phyloP scores from a whole-genome alignment of 2,329 filamentous ascomycete genomes.

The Pseudonectria foliicola region DNA sequence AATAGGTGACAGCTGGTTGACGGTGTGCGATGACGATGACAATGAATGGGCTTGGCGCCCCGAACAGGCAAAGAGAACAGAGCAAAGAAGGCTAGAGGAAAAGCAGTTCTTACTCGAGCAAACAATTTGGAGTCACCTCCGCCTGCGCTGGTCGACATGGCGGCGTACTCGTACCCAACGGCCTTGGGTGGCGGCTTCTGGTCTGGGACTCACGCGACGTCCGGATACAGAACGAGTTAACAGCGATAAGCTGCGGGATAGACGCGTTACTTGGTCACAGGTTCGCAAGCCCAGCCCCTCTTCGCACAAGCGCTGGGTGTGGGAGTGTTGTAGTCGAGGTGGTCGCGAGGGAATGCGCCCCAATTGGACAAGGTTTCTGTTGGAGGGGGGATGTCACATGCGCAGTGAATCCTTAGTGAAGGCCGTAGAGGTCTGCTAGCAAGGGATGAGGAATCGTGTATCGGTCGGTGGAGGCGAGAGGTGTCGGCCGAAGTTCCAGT shows the following conservation, averaged over 20 bases:
- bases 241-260: conserved; percentile 16
- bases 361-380: conserved; percentile 17
- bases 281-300: conserved; percentile 17
- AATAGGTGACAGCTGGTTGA: too few relatives aligned
- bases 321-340: conserved; percentile 8
- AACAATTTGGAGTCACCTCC: conserved; percentile 99
- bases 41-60: conserved; percentile 1
- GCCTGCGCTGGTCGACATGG: conserved; percentile 48
- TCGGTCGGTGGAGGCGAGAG: conserved; percentile 1
- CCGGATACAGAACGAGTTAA: conserved; percentile 3
- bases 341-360: conserved; percentile 2
- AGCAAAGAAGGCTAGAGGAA: conserved; percentile 8
- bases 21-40: too few relatives aligned
- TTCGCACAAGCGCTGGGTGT: conserved; percentile 11
- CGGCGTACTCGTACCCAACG: conserved; percentile 24
- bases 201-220: conserved; percentile 1
- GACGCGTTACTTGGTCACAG: conserved; percentile 2
- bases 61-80: conserved; percentile 12
- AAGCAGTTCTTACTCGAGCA: conserved; percentile 67
- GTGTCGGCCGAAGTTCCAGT: neutral
- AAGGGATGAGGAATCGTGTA: conserved; percentile 7
- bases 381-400: conserved; percentile 11
- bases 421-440: conserved; percentile 10
- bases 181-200: conserved; percentile 8
- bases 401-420: conserved; percentile 8